Base-by-base conservation (phyloP, 2,329 filamentous ascomycete genomes). In the Knufia petricola region DNA sequence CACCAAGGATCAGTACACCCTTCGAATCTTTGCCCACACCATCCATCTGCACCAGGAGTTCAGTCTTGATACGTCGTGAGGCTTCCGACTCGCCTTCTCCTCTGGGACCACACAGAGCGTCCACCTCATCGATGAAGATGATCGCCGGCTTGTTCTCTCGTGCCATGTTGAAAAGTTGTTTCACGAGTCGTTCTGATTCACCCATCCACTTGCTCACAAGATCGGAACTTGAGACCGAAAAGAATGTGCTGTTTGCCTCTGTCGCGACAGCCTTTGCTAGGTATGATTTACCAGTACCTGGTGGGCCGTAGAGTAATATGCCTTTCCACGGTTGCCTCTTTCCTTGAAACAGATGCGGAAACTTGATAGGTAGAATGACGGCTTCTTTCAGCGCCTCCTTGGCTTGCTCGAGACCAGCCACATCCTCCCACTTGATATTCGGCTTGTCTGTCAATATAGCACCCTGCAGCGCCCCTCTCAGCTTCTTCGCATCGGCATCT, bases 171-270 rank as follows among this genome's bases (percentile, higher is more conserved):
- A 98, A 98, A 9, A 98, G 78, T 55, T 94, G 85, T 64, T 96
- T 96, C 50, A 98, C 92, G 59, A 98, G 77, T 61, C 88, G 81
- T 79, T 98, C 92, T 74, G 86, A 94, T 69, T 98, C 92, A 72
- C 92, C 92, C 92, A 98, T 98, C 92, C 92, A 98, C 66, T 98
- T 98, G 66, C 87, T 95, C 52, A 98, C 92, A 67, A 98, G 68
- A 65, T 98, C 92, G 63, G 87, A 94, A 75, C 87, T 94, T 69
- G 87, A 94, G 57, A 98, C 90, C 63, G 88, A 95, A 77, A 98
- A 98, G 66, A 98, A 98, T 2, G 92, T 96, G 68, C 89, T 95
- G 68, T 98, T 96, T 51, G 92, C 92, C 69, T 98, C 92, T 15
- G 92, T 98, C 46, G 92, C 92, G 44, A 98, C 90, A 2, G 92